Conservation (phyloP, 805 yeast genomes). For the Saccharomycopsis sp. region DNA sequence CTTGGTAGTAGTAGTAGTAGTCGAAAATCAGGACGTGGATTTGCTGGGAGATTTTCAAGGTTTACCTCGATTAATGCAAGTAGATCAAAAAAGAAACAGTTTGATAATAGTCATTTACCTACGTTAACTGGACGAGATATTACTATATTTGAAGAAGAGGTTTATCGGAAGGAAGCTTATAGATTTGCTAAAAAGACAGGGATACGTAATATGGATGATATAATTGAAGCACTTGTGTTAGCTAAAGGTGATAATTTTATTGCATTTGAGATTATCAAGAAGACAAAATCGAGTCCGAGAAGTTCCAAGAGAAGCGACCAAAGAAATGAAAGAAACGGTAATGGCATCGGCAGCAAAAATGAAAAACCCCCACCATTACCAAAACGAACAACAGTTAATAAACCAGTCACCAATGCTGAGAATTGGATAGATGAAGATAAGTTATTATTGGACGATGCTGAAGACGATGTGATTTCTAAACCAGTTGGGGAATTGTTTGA, state of each 20-base stretch:
- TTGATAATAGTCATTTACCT: slow-evolving; percentile 29
- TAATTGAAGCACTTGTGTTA: slow-evolving; percentile 55
- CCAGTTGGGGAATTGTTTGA: slow-evolving; percentile 20
- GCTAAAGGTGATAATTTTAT: slow-evolving; percentile 51
- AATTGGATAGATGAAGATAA: slow-evolving; percentile 19
- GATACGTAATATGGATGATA: slow-evolving; percentile 45
- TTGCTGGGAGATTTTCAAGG: slow-evolving; percentile 7
- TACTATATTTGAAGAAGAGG: slow-evolving; percentile 45
- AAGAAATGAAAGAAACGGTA: background rate
- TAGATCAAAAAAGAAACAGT: slow-evolving; percentile 19
- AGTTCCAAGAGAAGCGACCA: background rate
- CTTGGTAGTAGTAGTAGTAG: slow-evolving; percentile 10
- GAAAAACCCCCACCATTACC: slow-evolving; percentile 17
- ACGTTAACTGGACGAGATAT: slow-evolving; percentile 43
- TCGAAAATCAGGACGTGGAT: slow-evolving; percentile 8
- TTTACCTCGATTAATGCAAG: slow-evolving; percentile 16
- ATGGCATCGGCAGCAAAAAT: background rate
- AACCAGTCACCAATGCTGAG: slow-evolving; percentile 10
- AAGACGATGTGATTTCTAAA: slow-evolving; percentile 8
- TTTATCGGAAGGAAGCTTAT: slow-evolving; percentile 43
- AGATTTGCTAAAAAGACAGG: slow-evolving; percentile 48
- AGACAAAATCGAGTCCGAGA: slow-evolving; percentile 25
- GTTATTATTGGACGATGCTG: slow-evolving; percentile 16
- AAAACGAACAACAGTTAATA: slow-evolving; percentile 14
- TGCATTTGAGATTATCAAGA: slow-evolving; percentile 53